Conservation (phyloP, 257 asterid genomes). For the Rauvolfia tetraphylla region DNA sequence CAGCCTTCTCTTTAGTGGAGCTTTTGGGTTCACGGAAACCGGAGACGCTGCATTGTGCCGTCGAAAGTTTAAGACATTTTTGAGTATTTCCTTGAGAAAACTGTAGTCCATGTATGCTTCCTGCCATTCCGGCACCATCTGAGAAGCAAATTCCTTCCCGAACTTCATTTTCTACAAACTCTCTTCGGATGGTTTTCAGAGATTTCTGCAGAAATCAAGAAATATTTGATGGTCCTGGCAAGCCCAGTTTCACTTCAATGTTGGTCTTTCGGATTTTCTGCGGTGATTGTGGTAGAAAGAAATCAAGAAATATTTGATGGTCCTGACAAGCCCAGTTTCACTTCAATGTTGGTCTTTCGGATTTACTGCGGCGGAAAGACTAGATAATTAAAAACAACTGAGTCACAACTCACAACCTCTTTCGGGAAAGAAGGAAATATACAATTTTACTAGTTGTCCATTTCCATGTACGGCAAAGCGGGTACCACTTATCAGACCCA, state of each 20-base stretch:
- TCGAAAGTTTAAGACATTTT: slow-evolving; percentile 37
- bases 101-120: slow-evolving; percentile 70
- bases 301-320: no score
- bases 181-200: background rate
- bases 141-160: slow-evolving; percentile 78
- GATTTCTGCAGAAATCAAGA: background rate
- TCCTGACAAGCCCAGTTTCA: no score
- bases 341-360: no score
- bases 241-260: no score
- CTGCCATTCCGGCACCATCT: slow-evolving; percentile 89
- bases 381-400: background rate
- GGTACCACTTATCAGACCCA: no score
- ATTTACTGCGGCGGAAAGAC: background rate
- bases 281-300: no score
- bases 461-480: no score
- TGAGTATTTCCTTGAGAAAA: slow-evolving; percentile 44
- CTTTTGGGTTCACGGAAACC: slow-evolving; percentile 13
- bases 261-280: no score
- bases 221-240: no score
- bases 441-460: no score
- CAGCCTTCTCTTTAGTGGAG: slow-evolving; percentile 44
- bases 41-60: slow-evolving; percentile 19
- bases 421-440: background rate
- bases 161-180: slow-evolving; percentile 56
- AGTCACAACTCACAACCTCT: background rate